phyloP scores from a whole-genome alignment of 2,329 filamentous ascomycete species.

The Akanthomyces muscarius region DNA sequence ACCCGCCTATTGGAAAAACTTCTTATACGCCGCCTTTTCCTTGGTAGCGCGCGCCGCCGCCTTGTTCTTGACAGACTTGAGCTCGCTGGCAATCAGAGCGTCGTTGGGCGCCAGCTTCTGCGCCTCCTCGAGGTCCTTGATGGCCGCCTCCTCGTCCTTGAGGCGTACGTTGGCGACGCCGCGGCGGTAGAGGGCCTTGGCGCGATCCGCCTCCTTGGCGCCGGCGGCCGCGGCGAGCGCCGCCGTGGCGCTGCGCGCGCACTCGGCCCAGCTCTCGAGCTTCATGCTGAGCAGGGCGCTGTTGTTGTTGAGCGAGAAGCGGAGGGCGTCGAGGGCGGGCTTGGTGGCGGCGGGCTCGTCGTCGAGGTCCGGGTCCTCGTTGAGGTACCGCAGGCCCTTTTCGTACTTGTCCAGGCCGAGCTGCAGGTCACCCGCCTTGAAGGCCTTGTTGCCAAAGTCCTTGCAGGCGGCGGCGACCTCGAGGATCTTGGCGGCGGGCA shows the following conservation, averaged over 20 bases:
- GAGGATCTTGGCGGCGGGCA: conserved; percentile 65
- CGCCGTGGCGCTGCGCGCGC: conserved; percentile 63
- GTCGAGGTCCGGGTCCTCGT: conserved; percentile 75
- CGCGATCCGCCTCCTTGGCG: conserved; percentile 71
- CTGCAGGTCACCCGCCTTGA: conserved; percentile 70
- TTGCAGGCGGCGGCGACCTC: conserved; percentile 83
- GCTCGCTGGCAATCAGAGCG: conserved; percentile 68
- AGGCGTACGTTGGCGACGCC: conserved; percentile 69
- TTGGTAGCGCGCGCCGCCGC: conserved; percentile 71
- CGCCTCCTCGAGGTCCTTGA: conserved; percentile 72
- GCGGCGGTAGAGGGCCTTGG: conserved; percentile 83
- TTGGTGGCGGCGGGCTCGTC: conserved; percentile 66
- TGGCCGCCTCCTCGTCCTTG: conserved; percentile 80
- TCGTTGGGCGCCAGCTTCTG: conserved; percentile 72
- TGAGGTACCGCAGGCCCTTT: conserved; percentile 85
- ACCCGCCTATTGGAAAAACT: conserved; percentile 65
- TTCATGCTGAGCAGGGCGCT: conserved; percentile 82
- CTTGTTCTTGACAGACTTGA: conserved; percentile 72
- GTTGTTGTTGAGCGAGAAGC: conserved; percentile 86
- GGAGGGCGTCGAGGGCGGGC: conserved; percentile 64
- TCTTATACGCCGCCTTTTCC: conserved; percentile 89
- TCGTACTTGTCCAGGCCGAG: conserved; percentile 87
- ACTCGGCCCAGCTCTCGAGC: conserved; percentile 67
- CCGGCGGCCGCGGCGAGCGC: conserved; percentile 66
- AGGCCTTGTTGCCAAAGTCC: conserved; percentile 86